Conservation (phyloP, 2,329 filamentous ascomycete genomes). For the Fusarium sp. region DNA sequence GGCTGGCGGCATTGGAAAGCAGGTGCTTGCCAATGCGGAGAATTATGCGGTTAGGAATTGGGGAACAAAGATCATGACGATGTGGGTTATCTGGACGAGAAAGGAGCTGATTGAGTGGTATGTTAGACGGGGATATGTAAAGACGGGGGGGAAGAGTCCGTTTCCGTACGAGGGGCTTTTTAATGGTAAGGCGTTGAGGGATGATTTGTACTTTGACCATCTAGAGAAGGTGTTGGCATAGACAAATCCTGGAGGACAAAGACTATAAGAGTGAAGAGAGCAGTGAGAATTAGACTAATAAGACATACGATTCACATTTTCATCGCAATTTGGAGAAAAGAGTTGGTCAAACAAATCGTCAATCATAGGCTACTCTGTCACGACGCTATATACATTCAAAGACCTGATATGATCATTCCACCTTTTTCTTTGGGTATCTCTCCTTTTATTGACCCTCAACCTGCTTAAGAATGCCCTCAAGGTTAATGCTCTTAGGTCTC, state of each 20-base stretch:
- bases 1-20: conserved; percentile 54
- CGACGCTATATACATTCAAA: conserved; percentile 39
- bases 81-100: conserved; percentile 56
- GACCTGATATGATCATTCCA: conserved; percentile 7
- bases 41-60: conserved; percentile 46
- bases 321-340: background rate
- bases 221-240: conserved; percentile 51
- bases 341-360: conserved; percentile 11
- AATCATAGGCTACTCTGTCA: conserved; percentile 26
- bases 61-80: conserved; percentile 50
- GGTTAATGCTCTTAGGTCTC: conserved; percentile 96
- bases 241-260: background rate
- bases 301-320: background rate
- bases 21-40: conserved; percentile 54
- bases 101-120: conserved; percentile 59
- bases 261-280: background rate
- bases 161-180: conserved; percentile 55
- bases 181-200: conserved; percentile 49
- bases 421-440: conserved; percentile 30
- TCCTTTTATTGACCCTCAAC: conserved; percentile 56
- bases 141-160: conserved; percentile 50
- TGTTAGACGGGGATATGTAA: conserved; percentile 52
- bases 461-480: conserved; percentile 82
- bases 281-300: background rate
- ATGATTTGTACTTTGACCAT: conserved; percentile 55